Evolutionary conservation across 441 rosid species (phyloP), one percentile per base, ranked within the genome.

Genomic region (Cnidoscolus chayamansa): DNA sequence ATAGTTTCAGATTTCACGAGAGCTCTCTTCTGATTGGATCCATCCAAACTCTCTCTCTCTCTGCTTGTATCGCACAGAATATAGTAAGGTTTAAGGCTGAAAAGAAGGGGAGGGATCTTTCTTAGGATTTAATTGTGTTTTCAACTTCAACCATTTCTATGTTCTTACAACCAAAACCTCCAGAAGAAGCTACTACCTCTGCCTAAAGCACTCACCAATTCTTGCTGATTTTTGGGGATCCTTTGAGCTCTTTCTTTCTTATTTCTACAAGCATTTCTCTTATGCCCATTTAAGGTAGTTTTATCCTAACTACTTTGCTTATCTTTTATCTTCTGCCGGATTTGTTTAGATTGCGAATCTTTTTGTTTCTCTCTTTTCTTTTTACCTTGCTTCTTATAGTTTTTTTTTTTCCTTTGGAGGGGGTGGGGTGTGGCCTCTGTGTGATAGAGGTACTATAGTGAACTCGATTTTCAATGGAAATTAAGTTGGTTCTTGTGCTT

Each of bases 11-110:
- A 69, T 56, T 74, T 85, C 84, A 62, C 85, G 85, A 74, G 82
- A 80, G 77, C 72, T 65, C 40, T 81, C 81, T 74, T 55, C 64
- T 79, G 87, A 80, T 87, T 85, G 88, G 89, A 84, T 92, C 90
- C 82, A 70, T 78, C 76, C 83, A 79, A 79, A 81, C 74, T 75
- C 71, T 70, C 71, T 65, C 61, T 16, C 45, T 40, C 7, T 40
- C 45, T 40, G 6, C 45, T 4, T 40, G 45, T 40, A 40, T 6
- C 45, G 7, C 7, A 40, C 45, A 40, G 15, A 60, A 25, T 25
- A 25, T 25, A 25, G 7, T 64, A 7, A 10, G 62, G 20, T 40
- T 25, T 19, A 45, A 35, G 63, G 9, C 37, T 4, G 58, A 63
- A 63, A 47, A 40, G 53, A 35, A 11, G 47, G 55, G 13, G 47